phyloP scores from a whole-genome alignment of 2,329 filamentous ascomycete genomes.

The Claviceps humidiphila region DNA sequence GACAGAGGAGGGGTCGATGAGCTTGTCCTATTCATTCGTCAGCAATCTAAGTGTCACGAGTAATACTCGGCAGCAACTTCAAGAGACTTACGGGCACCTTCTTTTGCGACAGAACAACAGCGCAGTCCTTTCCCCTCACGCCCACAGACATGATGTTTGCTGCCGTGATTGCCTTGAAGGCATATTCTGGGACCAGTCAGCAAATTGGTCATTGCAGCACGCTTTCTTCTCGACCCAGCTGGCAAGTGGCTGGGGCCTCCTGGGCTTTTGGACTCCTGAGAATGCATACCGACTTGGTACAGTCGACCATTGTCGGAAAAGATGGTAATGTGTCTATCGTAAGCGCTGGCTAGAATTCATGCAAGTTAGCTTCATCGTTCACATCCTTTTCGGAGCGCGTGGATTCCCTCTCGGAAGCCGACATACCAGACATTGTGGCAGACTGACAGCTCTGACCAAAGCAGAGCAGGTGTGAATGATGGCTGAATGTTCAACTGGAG shows the following conservation, averaged over 20 bases:
- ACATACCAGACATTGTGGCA: slow-evolving; percentile 40
- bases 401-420: neutral
- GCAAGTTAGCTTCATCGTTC: slow-evolving; percentile 12
- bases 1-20: slow-evolving; percentile 94
- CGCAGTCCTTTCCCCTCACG: slow-evolving; percentile 90
- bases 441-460: slow-evolving; percentile 11
- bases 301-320: slow-evolving; percentile 97
- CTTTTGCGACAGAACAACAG: slow-evolving; percentile 96
- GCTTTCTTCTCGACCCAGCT: neutral
- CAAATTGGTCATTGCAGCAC: neutral
- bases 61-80: neutral
- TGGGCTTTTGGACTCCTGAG: neutral
- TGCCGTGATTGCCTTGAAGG: slow-evolving; percentile 98
- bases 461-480: neutral
- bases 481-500: neutral
- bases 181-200: slow-evolving; percentile 63
- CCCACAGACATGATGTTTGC: slow-evolving; percentile 98
- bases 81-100: slow-evolving; percentile 75
- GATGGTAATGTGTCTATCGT: slow-evolving; percentile 98
- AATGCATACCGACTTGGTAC: slow-evolving; percentile 91
- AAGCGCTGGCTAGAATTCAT: slow-evolving; percentile 48
- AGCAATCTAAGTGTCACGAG: neutral
- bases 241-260: too few species aligned
- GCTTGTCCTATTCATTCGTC: slow-evolving; percentile 61
- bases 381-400: neutral